Evolutionary conservation across 208 protist species (phyloP), one percentile per base, ranked within the genome.

Genomic region (Wallacemonas rigidus): DNA sequence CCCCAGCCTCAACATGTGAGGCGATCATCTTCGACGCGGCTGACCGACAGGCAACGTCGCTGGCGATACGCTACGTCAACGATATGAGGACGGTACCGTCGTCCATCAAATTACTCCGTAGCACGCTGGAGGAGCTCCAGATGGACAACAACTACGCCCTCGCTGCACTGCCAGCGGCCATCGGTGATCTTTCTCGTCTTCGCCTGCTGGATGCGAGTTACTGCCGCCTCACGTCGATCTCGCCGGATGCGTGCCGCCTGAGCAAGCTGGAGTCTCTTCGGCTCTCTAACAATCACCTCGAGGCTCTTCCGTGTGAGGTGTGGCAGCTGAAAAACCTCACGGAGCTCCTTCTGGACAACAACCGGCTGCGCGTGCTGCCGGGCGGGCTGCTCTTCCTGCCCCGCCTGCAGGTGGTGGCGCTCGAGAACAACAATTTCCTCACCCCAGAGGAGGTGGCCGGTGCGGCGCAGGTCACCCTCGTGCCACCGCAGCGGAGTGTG

Each of bases 91-190:
- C 61, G 17, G 60, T 90, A 26, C 85, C 85, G 2, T 35, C 57
- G 0, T 69, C 48, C 1, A 74, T 90, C 15, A 85, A 81, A 55
- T 72, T 72, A 40, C 84, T 92, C 69, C 86, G 88, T 26, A 56
- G 69, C 2, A 86, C 87, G 8, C 75, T 94, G 39, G 88, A 95
- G 83, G 55, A 87, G 17, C 79, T 96, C 9, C 77, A 89, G 76
- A 55, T 96, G 1, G 91, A 96, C 67, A 94, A 96, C 76, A 94
- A 92, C 77, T 96, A 93, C 73, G 75, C 64, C 12, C 78, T 96
- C 39, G 69, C n/a, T 0, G 53, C 39, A 26, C 75, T 94, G n/a
- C 84, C 87, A 0, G 54, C 83, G 1, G 77, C 73, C 12, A 63
- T 96, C 26, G 90, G 89, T 1, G 86, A 91, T 6, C 65, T 95